These are phyloP conservation scores for Betula pendula DNA, from an alignment of 306 rosid genomes.

Conservation along the genomic window DNA sequence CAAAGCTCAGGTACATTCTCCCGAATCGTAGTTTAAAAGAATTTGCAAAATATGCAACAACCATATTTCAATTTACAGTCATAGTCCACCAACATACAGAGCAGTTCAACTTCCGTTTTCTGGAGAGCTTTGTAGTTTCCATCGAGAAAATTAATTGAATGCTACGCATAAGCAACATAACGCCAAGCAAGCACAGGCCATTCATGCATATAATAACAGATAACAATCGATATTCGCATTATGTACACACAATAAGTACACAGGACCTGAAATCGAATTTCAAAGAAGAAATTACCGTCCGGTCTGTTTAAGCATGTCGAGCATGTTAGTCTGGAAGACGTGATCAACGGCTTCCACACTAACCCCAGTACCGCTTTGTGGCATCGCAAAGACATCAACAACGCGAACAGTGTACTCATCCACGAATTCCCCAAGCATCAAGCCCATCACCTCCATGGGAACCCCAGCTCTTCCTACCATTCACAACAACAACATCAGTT, in stretches of 20 bases:
- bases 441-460: conserved; percentile 98
- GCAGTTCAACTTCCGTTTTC: neutral
- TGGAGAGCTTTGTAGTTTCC: neutral
- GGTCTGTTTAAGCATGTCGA: conserved; percentile 94
- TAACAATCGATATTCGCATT: neutral
- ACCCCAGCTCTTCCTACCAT: conserved; percentile 90
- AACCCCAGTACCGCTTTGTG: conserved; percentile 96
- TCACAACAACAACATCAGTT: neutral
- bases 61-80: neutral
- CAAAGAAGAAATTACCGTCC: conserved; percentile 57
- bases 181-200: neutral
- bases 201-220: neutral
- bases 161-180: neutral
- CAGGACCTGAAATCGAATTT: neutral
- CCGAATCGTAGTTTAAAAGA: neutral
- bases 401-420: conserved; percentile 93
- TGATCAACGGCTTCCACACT: conserved; percentile 98
- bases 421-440: conserved; percentile 95
- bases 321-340: conserved; percentile 97
- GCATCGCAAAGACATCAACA: conserved; percentile 97
- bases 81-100: neutral
- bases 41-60: neutral
- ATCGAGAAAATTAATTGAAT: neutral
- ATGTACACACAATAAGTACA: neutral
- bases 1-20: neutral